phyloP scores from a whole-genome alignment of 2,329 filamentous ascomycete species.

The Stachybotrys chartarum region DNA sequence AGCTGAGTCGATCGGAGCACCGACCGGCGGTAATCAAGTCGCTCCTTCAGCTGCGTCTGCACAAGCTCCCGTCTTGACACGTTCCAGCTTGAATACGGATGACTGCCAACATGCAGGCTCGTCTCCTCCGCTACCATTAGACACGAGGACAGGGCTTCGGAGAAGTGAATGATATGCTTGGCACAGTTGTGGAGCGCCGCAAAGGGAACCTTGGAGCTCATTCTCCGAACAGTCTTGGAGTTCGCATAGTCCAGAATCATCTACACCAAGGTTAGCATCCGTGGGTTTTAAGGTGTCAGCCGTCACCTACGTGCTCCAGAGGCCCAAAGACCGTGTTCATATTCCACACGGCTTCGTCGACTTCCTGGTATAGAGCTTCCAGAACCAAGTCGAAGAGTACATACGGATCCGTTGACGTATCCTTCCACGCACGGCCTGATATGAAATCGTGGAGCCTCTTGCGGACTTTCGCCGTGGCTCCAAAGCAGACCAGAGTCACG shows the following conservation, averaged over 20 bases:
- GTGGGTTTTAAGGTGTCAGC: background rate
- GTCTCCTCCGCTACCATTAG: constrained; percentile 16
- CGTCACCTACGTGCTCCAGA: constrained; percentile 15
- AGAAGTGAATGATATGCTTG: constrained; percentile 21
- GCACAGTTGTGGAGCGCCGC: constrained; percentile 19
- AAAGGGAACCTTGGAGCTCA: constrained; percentile 18
- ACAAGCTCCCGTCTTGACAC: constrained; percentile 7
- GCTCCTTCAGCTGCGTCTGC: constrained; percentile 16
- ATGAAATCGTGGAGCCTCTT: constrained; percentile 15
- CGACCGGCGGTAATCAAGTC: constrained; percentile 21
- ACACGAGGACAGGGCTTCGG: constrained; percentile 19
- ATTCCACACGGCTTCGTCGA: constrained; percentile 20
- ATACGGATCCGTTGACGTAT: constrained; percentile 15
- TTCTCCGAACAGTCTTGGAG: constrained; percentile 13
- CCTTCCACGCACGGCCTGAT: constrained; percentile 13
- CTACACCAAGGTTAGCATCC: constrained; percentile 7
- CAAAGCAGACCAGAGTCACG: constrained; percentile 17
- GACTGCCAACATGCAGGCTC: constrained; percentile 6
- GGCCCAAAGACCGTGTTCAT: constrained; percentile 21
- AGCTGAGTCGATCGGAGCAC: constrained; percentile 27
- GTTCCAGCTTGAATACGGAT: background rate
- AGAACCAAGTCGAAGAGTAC: constrained; percentile 20
- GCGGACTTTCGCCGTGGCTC: constrained; percentile 11
- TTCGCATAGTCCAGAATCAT: constrained; percentile 16
- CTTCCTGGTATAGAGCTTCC: constrained; percentile 17